Conservation (phyloP, 805 yeast species). For the Candida broadrunensis region DNA sequence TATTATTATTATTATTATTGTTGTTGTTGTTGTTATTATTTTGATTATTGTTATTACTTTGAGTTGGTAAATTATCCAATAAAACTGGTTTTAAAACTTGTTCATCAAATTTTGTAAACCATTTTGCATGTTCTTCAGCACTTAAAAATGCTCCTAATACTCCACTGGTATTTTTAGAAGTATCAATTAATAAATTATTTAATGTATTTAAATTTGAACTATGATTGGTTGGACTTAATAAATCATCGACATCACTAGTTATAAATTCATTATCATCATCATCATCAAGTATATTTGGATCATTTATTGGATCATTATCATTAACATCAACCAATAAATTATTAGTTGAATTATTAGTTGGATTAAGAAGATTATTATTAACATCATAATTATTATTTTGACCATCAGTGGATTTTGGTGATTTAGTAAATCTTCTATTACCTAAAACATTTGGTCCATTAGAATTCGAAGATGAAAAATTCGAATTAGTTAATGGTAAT, state of each 20-base stretch:
- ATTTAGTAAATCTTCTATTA: constrained; percentile 13
- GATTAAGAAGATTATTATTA: not conserved
- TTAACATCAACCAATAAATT: constrained; percentile 13
- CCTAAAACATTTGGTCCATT: constrained; percentile 9
- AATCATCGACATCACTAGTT: constrained; percentile 38
- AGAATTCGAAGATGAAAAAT: not conserved
- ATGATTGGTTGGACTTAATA: constrained; percentile 14
- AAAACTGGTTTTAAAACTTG: constrained; percentile 90
- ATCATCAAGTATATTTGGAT: not conserved
- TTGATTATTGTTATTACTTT: constrained; percentile 9
- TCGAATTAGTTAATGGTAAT: constrained; percentile 15
- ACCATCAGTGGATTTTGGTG: constrained; percentile 5
- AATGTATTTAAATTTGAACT: constrained; percentile 2
- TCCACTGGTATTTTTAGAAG: constrained; percentile 18
- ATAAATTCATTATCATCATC: constrained; percentile 18
- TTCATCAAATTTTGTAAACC: constrained; percentile 94
- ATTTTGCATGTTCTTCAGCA: constrained; percentile 74
- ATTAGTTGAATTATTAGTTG: constrained; percentile 14
- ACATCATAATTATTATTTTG: not conserved
- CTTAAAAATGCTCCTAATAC: constrained; percentile 40
- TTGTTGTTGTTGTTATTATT: not conserved
- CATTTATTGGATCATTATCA: not conserved
- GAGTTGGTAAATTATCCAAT: constrained; percentile 53
- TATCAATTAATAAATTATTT: not conserved
- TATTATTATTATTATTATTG: not conserved